These are phyloP conservation scores for Fusarium sp. DNA, from an alignment of 2,329 filamentous ascomycete species.

Conservation along the genomic window DNA sequence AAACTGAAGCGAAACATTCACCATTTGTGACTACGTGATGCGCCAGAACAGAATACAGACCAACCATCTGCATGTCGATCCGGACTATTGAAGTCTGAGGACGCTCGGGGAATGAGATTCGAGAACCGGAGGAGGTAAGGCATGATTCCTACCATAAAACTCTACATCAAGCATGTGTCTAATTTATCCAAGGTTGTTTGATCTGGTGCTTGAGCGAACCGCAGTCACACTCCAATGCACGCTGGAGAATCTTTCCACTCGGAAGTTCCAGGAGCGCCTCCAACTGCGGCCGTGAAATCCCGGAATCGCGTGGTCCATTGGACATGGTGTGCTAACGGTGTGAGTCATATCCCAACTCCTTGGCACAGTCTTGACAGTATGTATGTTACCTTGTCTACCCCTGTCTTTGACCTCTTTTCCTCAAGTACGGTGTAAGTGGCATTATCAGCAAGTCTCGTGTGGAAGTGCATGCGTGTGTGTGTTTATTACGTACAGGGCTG, in stretches of 20 bases:
- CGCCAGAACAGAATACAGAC: conserved; percentile 7
- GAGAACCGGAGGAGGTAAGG: neutral
- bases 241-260: neutral
- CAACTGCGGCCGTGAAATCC: conserved; percentile 18
- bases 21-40: conserved; percentile 26
- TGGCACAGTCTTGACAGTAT: conserved; percentile 24
- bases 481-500: neutral
- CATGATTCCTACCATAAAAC: neutral
- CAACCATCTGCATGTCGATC: neutral
- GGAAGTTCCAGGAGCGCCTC: conserved; percentile 16
- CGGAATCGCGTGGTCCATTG: conserved; percentile 24
- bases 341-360: conserved; percentile 39
- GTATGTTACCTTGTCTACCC: neutral
- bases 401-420: conserved; percentile 1
- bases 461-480: conserved; percentile 3
- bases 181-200: neutral
- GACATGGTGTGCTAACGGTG: conserved; percentile 35
- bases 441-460: conserved; percentile 10
- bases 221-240: neutral
- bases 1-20: conserved; percentile 18
- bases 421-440: conserved; percentile 36
- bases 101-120: neutral
- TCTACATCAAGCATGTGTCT: neutral
- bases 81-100: conserved; percentile 1
- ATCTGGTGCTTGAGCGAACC: conserved; percentile 8